Evolutionary conservation across 2,329 filamentous ascomycete species (phyloP).

Genomic region (Colletotrichum sidae): DNA sequence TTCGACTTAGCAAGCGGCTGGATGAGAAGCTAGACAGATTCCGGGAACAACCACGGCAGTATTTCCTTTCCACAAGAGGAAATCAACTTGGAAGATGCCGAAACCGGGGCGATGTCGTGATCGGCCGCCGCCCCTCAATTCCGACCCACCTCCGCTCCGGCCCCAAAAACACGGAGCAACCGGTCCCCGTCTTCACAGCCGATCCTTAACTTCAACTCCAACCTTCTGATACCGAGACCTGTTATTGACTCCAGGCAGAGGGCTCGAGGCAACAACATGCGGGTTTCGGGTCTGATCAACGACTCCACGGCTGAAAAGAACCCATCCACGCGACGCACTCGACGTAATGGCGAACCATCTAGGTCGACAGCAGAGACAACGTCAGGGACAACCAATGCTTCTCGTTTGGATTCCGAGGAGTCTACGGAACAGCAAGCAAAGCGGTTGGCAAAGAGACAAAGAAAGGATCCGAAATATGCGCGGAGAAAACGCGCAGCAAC

Average conservation of each 20-base stretch:
- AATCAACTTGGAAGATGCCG: not conserved
- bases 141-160: not conserved
- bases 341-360: not conserved
- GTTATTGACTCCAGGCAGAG: no score
- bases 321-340: not conserved
- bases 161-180: not conserved
- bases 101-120: conserved; percentile 10
- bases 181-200: not conserved
- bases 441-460: no score
- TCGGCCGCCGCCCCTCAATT: conserved; percentile 8
- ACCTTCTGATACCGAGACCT: no score
- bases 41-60: no score
- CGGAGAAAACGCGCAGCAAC: conserved; percentile 25
- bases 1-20: no score
- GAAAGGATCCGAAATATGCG: not conserved
- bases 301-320: not conserved
- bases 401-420: no score
- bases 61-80: not conserved
- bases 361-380: no score
- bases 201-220: no score
- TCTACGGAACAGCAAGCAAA: no score
- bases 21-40: not conserved
- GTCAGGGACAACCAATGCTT: no score
- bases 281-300: conserved; percentile 23
- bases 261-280: conserved; percentile 10